Base-by-base conservation (phyloP, 768 basidiomycete genomes). In the Saitozyma sp. region DNA sequence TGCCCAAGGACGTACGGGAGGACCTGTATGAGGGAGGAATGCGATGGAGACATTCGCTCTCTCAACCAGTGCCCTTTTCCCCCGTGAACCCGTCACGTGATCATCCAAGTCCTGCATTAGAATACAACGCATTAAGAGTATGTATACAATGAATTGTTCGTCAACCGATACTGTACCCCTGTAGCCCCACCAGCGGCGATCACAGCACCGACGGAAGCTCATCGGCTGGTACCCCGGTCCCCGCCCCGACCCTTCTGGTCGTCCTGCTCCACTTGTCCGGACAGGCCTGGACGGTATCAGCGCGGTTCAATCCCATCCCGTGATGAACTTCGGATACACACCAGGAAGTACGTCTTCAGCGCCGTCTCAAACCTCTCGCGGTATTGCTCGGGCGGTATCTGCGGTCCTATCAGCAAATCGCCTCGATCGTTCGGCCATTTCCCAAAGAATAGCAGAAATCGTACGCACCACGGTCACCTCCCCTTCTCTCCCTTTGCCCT, bases 361-460 rank as follows among this genome's bases (percentile, higher is more conserved):
- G 90, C 85, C 58, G 78, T 85, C 53, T 89, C 84, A 67, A 92
- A 90, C 0, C 90, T 84, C 48, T 89, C 87, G 56, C 88, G 86
- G 71, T 92, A 92, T 74, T 91, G 89, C 4, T 84, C 81, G 2
- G 90, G 90, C 0, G 90, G 90, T 48, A 92, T 83, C 73, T 75
- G 48, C 14, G 14, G 19, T 9, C 17, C n/a, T 6, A 19, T 56
- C 29, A 51, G 62, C 6, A 11, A 20, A 53, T 29, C 29, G 29
- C 29, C 29, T 29, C 29, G 20, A 46, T 17, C 37, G 7, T 43
- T 17, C 48, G 48, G 9, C 29, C 29, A 29, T 43, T 11, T 41
- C 41, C n/a, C 43, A 55, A 50, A 60, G 9, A 53, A n/a, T 2
- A 17, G 20, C 4, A 29, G 29, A n/a, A n/a, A 29, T 29, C 10